phyloP scores from a whole-genome alignment of 495 filamentous ascomycete species.

The Annulohypoxylon bovei region DNA sequence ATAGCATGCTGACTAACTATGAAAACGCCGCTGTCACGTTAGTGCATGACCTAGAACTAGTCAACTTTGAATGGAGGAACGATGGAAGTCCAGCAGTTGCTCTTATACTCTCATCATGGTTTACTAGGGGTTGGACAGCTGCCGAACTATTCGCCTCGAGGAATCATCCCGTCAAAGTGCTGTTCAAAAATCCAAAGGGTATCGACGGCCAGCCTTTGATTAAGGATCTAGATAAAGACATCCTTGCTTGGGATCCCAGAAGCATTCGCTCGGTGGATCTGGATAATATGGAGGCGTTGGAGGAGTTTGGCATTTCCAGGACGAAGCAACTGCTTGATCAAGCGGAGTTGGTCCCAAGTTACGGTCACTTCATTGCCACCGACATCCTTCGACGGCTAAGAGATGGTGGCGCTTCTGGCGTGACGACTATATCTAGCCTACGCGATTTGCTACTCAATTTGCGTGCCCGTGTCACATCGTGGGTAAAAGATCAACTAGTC shows the following conservation, averaged over 20 bases:
- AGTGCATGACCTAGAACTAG: slow-evolving; percentile 47
- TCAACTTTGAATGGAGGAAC: slow-evolving; percentile 44
- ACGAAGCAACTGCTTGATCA: not conserved
- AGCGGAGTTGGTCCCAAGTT: not conserved
- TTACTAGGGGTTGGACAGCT: slow-evolving; percentile 46
- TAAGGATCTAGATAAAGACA: slow-evolving; percentile 47
- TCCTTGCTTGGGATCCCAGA: slow-evolving; percentile 14
- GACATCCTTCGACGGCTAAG: not conserved
- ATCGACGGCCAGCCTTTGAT: slow-evolving; percentile 15
- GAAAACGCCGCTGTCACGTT: slow-evolving; percentile 44
- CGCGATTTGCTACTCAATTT: not conserved
- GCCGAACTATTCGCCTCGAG: slow-evolving; percentile 45
- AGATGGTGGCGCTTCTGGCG: not conserved
- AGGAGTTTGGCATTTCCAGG: not conserved
- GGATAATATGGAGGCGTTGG: not conserved
- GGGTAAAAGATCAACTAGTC: not conserved
- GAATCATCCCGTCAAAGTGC: slow-evolving; percentile 41
- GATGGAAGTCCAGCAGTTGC: slow-evolving; percentile 37
- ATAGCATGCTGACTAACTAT: slow-evolving; percentile 43
- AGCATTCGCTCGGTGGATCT: not conserved
- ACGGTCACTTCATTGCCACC: not conserved
- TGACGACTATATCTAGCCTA: not conserved
- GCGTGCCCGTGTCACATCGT: not conserved
- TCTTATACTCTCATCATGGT: slow-evolving; percentile 43
- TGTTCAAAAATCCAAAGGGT: slow-evolving; percentile 40